Evolutionary conservation across 2,329 filamentous ascomycete species (phyloP).

Genomic region (Elsinoe ampelina): DNA sequence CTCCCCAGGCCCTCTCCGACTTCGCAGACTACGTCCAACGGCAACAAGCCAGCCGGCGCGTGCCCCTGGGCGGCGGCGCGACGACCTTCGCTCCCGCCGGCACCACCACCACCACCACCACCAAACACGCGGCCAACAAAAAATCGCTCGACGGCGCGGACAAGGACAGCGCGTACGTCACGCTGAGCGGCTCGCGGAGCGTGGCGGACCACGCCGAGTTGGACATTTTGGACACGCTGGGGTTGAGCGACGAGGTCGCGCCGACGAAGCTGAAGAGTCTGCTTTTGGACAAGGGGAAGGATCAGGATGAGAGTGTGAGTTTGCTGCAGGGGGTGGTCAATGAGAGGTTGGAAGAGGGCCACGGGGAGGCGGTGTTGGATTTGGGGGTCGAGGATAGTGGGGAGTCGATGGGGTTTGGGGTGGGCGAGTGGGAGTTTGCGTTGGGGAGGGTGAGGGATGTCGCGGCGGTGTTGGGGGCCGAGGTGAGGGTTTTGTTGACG

Average conservation of each 20-base stretch:
- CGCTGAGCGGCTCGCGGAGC: conserved; percentile 21
- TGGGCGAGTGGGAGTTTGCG: conserved; percentile 66
- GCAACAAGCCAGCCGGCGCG: conserved; percentile 64
- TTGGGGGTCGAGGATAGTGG: conserved; percentile 85
- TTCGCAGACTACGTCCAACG: conserved; percentile 97
- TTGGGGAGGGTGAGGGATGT: conserved; percentile 56
- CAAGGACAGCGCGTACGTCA: conserved; percentile 22
- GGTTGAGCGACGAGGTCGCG: conserved; percentile 60
- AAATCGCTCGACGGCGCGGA: conserved; percentile 36
- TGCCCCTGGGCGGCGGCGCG: no score
- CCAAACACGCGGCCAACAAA: conserved; percentile 23
- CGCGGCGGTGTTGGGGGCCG: conserved; percentile 56
- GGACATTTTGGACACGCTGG: conserved; percentile 74
- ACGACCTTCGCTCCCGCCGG: no score
- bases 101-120: conserved; percentile 21
- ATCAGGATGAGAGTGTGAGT: conserved; percentile 50
- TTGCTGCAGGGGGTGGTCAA: conserved; percentile 58
- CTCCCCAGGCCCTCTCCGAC: conserved; percentile 66
- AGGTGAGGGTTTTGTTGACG: conserved; percentile 78
- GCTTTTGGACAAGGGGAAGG: conserved; percentile 50
- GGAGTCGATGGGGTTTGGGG: conserved; percentile 68
- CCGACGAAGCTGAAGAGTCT: conserved; percentile 65
- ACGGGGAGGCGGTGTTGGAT: conserved; percentile 85
- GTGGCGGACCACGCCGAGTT: conserved; percentile 75
- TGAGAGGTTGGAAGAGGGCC: conserved; percentile 66